Conservation (phyloP, 345 rosid species). For the Aquilaria yunnanensis region DNA sequence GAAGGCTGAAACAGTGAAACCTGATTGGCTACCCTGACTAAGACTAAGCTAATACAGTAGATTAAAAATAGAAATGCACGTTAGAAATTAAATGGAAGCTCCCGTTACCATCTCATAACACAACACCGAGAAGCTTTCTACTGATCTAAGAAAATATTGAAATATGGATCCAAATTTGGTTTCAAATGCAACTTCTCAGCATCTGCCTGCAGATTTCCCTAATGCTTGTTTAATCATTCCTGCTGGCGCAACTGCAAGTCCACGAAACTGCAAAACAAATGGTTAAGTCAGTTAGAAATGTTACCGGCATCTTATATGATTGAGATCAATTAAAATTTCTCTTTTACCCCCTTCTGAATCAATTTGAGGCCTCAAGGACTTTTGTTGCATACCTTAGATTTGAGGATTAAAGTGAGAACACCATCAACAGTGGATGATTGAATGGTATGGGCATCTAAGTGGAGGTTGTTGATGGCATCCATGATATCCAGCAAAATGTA, state of each 20-base stretch:
- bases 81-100: no score
- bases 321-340: no score
- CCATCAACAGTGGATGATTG: slow-evolving; percentile 66
- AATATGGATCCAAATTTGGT: no score
- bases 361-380: background rate
- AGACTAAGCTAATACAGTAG: no score
- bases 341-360: background rate
- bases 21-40: no score
- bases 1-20: no score
- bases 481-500: slow-evolving; percentile 65
- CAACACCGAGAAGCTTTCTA: no score
- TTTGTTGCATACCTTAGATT: slow-evolving; percentile 53
- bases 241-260: slow-evolving; percentile 51
- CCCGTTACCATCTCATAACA: no score
- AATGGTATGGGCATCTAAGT: slow-evolving; percentile 61
- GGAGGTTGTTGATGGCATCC: slow-evolving; percentile 68
- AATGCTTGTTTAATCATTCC: slow-evolving; percentile 66
- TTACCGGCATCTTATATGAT: background rate
- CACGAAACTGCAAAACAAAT: slow-evolving; percentile 46
- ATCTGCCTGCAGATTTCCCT: slow-evolving; percentile 41
- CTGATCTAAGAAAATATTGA: no score
- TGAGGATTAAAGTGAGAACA: slow-evolving; percentile 44
- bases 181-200: slow-evolving; percentile 13
- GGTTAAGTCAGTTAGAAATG: background rate
- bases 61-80: no score